Evolutionary conservation across 1,284 basidiomycete species (phyloP), one percentile per base, ranked within the genome.

Genomic region (Abortiporus biennis): DNA sequence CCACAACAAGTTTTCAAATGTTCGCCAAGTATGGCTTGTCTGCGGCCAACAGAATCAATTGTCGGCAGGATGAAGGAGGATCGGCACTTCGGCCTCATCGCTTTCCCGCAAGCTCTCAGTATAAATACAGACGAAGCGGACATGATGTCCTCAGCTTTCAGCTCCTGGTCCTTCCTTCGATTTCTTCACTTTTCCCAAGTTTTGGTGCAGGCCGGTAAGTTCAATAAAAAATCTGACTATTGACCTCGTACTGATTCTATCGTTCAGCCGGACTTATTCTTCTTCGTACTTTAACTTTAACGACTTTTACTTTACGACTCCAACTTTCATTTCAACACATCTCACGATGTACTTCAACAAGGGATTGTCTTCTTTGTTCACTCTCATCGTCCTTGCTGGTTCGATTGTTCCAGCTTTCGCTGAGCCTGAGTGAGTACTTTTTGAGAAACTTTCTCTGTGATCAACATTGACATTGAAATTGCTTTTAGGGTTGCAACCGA

Each of bases 281-380:
- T 38, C 13, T 30, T 29, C 13, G 9, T n/a, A n/a, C n/a, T n/a
- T n/a, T n/a, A n/a, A n/a, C n/a, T n/a, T n/a, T n/a, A n/a, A n/a
- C n/a, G n/a, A n/a, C n/a, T n/a, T n/a, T n/a, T n/a, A n/a, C n/a
- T n/a, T n/a, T n/a, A n/a, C 6, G 17, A 30, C 24, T 27, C 12
- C n/a, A 19, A 5, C 16, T 27, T 40, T 23, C 37, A 31, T 15
- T 16, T 31, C 20, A 12, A 24, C 29, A 29, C n/a, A 6, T 16
- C 17, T 40, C 38, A 40, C 11, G n/a, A 40, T 40, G 38, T n/a
- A n/a, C n/a, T 40, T 40, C 29, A 6, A 17, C 19, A 40, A 40
- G 38, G 21, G 27, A 15, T 20, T 40, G 27, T 30, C 29, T 22
- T 8, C 29, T 17, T 12, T 40, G 8, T 8, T 32, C 19, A 20